phyloP scores from a whole-genome alignment of 2,329 filamentous ascomycete genomes.

The Amesomyces nigricolor region DNA sequence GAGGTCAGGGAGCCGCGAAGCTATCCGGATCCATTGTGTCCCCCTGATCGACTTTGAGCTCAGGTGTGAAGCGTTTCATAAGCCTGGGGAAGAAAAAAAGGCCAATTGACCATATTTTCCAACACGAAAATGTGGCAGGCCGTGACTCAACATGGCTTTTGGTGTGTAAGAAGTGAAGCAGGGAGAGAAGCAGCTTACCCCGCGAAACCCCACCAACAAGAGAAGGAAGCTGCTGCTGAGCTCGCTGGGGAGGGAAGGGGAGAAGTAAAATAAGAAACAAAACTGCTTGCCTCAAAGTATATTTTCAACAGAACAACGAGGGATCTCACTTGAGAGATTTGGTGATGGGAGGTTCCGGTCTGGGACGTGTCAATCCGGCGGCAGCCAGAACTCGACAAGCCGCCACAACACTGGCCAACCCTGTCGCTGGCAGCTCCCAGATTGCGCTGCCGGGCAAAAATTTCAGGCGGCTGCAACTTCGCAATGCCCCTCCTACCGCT shows the following conservation, averaged over 20 bases:
- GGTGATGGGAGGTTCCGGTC: conserved; percentile 6
- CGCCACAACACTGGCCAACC: not conserved
- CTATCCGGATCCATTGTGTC: not conserved
- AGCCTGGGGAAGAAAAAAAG: not conserved
- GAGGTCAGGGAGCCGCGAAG: not conserved
- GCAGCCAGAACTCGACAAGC: not conserved
- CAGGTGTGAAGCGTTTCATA: not conserved
- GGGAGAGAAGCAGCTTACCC: conserved; percentile 6
- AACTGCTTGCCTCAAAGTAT: not conserved
- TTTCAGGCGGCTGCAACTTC: conserved; percentile 8
- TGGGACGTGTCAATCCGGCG: conserved; percentile 5
- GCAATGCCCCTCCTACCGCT: conserved; percentile 30
- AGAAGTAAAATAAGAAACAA: not conserved
- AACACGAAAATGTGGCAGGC: not conserved
- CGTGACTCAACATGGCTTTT: not conserved
- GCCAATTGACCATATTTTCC: not conserved
- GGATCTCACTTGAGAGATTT: conserved; percentile 13
- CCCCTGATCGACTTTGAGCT: no score
- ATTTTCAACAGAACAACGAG: not conserved
- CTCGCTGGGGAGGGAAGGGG: not conserved
- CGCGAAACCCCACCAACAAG: conserved; percentile 12
- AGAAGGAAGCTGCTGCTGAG: not conserved
- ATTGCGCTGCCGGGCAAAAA: conserved; percentile 10
- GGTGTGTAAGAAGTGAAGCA: not conserved
- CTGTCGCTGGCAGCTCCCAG: not conserved